phyloP scores from a whole-genome alignment of 2,329 filamentous ascomycete genomes.

The Aspergillus sp. region DNA sequence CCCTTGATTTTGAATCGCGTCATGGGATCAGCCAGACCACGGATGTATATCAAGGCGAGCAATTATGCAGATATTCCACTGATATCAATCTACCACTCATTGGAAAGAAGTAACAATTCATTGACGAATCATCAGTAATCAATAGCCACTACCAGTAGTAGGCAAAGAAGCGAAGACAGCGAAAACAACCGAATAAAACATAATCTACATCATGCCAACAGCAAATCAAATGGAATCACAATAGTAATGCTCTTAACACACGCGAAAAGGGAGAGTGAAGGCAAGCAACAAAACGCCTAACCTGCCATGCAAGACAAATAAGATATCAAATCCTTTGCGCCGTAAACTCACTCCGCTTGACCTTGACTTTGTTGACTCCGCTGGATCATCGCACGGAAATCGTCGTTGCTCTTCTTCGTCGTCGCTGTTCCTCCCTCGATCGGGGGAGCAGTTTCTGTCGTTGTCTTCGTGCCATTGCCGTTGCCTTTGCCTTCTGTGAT shows the following conservation, averaged over 20 bases:
- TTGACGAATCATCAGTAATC: background rate
- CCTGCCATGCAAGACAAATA: constrained; percentile 17
- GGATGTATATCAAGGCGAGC: too few relatives aligned
- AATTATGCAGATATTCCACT: background rate
- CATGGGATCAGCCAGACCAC: background rate
- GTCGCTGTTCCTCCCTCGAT: constrained; percentile 5
- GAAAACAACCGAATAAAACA: background rate
- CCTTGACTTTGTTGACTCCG: constrained; percentile 33
- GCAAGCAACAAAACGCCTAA: constrained; percentile 17
- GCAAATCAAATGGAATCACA: constrained; percentile 1
- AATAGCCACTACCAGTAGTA: background rate
- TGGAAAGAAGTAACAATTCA: too few relatives aligned
- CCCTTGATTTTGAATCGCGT: background rate
- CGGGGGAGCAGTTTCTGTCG: constrained; percentile 3
- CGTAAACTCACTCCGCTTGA: constrained; percentile 19
- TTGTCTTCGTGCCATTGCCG: constrained; percentile 18
- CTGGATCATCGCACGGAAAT: constrained; percentile 51
- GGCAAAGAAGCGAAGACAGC: background rate
- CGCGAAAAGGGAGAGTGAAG: background rate
- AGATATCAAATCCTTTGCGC: constrained; percentile 16
- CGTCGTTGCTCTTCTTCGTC: constrained; percentile 49
- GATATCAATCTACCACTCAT: background rate
- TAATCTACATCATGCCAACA: background rate
- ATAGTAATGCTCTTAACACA: background rate
- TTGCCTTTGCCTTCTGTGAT: constrained; percentile 8